Conservation (phyloP, 2,329 filamentous ascomycete genomes). For the Botrytis aclada region DNA sequence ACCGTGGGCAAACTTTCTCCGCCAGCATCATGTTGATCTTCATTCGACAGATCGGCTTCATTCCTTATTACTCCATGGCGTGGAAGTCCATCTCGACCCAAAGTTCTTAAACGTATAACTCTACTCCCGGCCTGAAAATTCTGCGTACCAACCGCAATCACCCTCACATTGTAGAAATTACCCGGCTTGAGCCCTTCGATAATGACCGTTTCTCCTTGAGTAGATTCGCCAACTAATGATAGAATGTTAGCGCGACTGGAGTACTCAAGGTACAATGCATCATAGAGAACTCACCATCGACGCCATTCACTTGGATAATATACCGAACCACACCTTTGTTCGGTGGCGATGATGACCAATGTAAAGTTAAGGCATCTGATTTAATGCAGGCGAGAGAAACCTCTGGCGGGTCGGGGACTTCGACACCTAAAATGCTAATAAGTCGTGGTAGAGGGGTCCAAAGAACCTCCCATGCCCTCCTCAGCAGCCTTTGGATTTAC, state of each 20-base stretch:
- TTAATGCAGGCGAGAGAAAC: constrained; percentile 89
- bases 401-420: constrained; percentile 85
- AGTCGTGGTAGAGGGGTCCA: constrained; percentile 89
- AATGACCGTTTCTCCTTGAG: constrained; percentile 78
- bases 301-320: constrained; percentile 88
- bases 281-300: constrained; percentile 62
- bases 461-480: constrained; percentile 82
- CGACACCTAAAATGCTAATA: constrained; percentile 86
- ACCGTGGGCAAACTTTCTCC: constrained; percentile 45
- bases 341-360: constrained; percentile 75
- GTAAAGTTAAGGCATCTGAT: constrained; percentile 80
- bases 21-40: constrained; percentile 48
- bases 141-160: constrained; percentile 85
- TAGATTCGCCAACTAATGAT: constrained; percentile 74
- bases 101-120: constrained; percentile 80
- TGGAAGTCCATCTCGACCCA: constrained; percentile 61
- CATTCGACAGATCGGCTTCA: constrained; percentile 53
- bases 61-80: constrained; percentile 55
- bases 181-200: constrained; percentile 83
- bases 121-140: constrained; percentile 90
- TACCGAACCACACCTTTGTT: constrained; percentile 72
- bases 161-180: constrained; percentile 89
- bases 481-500: constrained; percentile 62
- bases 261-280: not conserved
- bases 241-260: constrained; percentile 9